phyloP scores from a whole-genome alignment of 495 filamentous ascomycete genomes.

The Podospora pseudocomata region DNA sequence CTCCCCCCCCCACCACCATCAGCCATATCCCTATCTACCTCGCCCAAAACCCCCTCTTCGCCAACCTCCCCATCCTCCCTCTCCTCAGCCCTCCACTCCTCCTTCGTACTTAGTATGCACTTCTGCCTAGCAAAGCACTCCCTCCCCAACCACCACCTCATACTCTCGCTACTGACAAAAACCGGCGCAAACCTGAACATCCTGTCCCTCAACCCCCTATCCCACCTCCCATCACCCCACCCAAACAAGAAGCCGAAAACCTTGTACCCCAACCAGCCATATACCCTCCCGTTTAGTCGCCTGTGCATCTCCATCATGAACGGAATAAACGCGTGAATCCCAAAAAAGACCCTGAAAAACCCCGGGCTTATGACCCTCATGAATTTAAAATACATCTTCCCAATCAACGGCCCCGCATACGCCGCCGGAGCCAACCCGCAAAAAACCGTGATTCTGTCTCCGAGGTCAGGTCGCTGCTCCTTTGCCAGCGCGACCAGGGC shows the following conservation, averaged over 20 bases:
- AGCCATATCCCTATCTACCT: slow-evolving; percentile 20
- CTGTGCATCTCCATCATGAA: slow-evolving; percentile 86
- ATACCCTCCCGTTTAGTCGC: slow-evolving; percentile 60
- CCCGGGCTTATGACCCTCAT: slow-evolving; percentile 74
- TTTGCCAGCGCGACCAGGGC: slow-evolving; percentile 88
- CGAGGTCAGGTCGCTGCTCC: slow-evolving; percentile 86
- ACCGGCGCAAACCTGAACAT: slow-evolving; percentile 92
- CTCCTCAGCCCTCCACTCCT: slow-evolving; percentile 62
- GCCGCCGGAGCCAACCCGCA: slow-evolving; percentile 90
- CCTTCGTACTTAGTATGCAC: slow-evolving; percentile 79
- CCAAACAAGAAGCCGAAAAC: slow-evolving; percentile 89
- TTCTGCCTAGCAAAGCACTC: slow-evolving; percentile 89
- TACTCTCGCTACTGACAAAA: slow-evolving; percentile 83
- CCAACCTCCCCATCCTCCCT: slow-evolving; percentile 48
- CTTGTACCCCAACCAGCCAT: slow-evolving; percentile 82
- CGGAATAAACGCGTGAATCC: slow-evolving; percentile 92
- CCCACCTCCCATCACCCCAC: slow-evolving; percentile 87
- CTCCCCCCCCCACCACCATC: background rate
- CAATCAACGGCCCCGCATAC: slow-evolving; percentile 83
- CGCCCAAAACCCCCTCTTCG: slow-evolving; percentile 6
- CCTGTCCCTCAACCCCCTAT: slow-evolving; percentile 70
- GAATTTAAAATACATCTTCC: slow-evolving; percentile 88
- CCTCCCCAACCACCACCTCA: slow-evolving; percentile 93
- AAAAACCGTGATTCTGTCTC: slow-evolving; percentile 81
- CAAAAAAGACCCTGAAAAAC: slow-evolving; percentile 80